Evolutionary conservation across 176 grass and related monocot genomes (phyloP), one percentile per base, ranked within the genome.

Genomic region (Puccinellia tenuiflora): DNA sequence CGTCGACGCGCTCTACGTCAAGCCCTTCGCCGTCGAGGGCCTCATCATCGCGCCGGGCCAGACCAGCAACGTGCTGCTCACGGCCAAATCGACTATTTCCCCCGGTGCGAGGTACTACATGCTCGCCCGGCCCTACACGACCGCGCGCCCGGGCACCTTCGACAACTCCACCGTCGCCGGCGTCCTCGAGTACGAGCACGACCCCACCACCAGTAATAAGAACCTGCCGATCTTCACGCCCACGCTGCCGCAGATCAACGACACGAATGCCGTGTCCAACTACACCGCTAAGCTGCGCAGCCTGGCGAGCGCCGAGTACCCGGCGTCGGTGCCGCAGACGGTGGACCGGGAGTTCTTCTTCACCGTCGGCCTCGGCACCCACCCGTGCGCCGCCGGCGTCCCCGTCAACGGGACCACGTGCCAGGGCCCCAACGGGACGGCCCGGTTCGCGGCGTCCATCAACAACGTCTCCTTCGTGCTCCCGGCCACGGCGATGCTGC

Each of bases 141-240:
- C 80, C 21, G 73, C 86, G 28, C 88, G 42, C 60, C 60, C 60
- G 34, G 94, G 94, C 38, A 91, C 91, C 40, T 93, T 88, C 78
- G 94, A 97, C 86, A 97, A 97, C 84, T 80, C 94, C 76, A 93
- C 94, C 43, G 88, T 91, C 47, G 91, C 94, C 15, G 94, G 88
- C 76, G 46, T 97, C 80, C 94, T 97, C 61, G 91, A 97, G 73
- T 93, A 97, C 85, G 80, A 88, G 2, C 74, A 84, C 18, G 82
- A 69, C 42, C 54, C 77, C 59, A 13, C 35, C 28, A 0, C 81
- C n/a, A n/a, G 55, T 20, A 3, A 21, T 14, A 64, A 61, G 30
- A 80, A 11, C 59, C 37, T 88, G n/a, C 93, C 93, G 0, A 33
- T 88, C 34, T 82, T 74, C 70, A 59, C 47, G 21, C 90, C 90